Conservation (phyloP, 2,329 filamentous ascomycete species). For the Pestalotiopsis sp. region DNA sequence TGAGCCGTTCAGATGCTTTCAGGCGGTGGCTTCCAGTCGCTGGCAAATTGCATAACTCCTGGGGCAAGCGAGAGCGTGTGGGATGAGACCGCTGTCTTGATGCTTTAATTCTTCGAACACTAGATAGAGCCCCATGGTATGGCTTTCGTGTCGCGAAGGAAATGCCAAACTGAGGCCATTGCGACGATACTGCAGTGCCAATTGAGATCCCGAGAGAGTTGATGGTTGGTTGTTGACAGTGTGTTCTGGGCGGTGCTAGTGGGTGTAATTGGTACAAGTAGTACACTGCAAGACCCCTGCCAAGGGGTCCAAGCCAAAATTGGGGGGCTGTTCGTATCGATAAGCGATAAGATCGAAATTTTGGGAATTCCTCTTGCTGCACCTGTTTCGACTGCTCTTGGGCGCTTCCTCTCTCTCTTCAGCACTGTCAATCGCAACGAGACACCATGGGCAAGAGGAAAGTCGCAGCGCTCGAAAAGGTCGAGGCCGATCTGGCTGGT, state of each 20-base stretch:
- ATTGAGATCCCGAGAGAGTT: too few species aligned
- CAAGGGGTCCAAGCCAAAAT: not conserved
- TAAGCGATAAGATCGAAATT: constrained; percentile 13
- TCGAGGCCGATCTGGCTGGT: constrained; percentile 88
- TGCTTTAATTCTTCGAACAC: too few species aligned
- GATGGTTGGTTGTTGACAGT: not conserved
- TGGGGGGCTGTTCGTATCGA: not conserved
- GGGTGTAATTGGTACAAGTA: not conserved
- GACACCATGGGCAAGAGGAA: constrained; percentile 79
- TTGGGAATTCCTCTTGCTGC: not conserved
- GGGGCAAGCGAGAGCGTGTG: too few species aligned
- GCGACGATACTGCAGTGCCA: too few species aligned
- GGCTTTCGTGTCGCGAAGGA: too few species aligned
- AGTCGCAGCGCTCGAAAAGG: constrained; percentile 90
- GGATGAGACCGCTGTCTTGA: too few species aligned
- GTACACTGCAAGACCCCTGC: not conserved
- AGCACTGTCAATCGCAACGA: not conserved
- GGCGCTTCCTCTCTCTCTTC: not conserved
- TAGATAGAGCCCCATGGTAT: too few species aligned
- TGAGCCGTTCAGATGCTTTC: too few species aligned
- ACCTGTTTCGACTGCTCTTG: not conserved
- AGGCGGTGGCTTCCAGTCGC: too few species aligned
- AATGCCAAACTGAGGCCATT: too few species aligned
- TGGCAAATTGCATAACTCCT: too few species aligned
- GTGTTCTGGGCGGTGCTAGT: not conserved